Base-by-base conservation (phyloP, 768 basidiomycete genomes). In the Megacollybia marginata region DNA sequence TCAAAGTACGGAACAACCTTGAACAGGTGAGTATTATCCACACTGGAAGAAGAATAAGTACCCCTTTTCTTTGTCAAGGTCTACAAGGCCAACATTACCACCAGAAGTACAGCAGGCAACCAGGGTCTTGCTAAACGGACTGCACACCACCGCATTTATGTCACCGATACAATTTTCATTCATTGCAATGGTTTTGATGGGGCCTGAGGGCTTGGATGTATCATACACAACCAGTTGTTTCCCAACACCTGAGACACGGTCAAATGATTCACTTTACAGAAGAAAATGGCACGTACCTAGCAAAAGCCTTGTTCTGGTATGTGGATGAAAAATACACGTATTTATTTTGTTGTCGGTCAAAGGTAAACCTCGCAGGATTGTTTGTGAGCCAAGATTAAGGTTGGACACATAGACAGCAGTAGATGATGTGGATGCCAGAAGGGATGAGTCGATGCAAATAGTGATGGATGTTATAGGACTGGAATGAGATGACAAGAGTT, bases 51-150 rank as follows among this genome's bases (percentile, higher is more conserved):
- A 31, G 28, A 38, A 28, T 9, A 62, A 75, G 42, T 56, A 87
- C 86, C 77, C 75, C 56, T 81, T 81, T 51, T 88, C 85, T 61
- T 87, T 88, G 45, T 89, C 85, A 19, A 90, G 59, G 59, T 90
- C 88, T 45, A 88, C 64, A 8, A 88, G 69, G 4, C 64, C 70
- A 10, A 89, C 69, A 40, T 68, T 65, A 1, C 85, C 85, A 4
- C 64, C 68, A 11, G 73, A 67, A 38, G 74, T 82, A 1, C 75
- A 78, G 40, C 75, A 73, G 2, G 82, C 81, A 20, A 84, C 69
- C 33, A 89, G 66, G 2, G 82, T 83, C 67, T 83, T 88, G 65
- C 85, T 88, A 62, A 87, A 88, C 7, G 87, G 85, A 54, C 85
- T 87, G 53, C 77, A 80, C 7, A 78, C 70, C 9, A 88, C 62